Conservation (phyloP, 345 rosid species). For the Cochlearia excelsa region DNA sequence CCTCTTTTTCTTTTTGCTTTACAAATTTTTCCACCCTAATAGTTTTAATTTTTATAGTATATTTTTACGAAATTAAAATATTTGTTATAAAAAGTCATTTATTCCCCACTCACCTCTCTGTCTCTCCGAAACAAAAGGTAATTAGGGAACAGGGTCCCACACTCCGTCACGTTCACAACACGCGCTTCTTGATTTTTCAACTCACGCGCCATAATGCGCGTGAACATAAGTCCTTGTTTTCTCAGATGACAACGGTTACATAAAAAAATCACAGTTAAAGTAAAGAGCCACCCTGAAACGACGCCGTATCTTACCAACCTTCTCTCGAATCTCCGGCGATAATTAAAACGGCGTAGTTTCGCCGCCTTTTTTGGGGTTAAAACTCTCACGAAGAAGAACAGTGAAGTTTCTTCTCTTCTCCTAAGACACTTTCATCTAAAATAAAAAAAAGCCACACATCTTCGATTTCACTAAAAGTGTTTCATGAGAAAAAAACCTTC, state of each 20-base stretch:
- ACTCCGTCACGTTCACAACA: not conserved
- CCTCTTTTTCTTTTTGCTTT: slow-evolving; percentile 24
- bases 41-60: no score
- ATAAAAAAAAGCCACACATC: slow-evolving; percentile 8
- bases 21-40: not conserved
- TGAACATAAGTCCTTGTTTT: slow-evolving; percentile 22
- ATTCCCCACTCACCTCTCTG: slow-evolving; percentile 40
- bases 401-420: slow-evolving; percentile 27
- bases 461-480: slow-evolving; percentile 28
- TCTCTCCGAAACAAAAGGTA: slow-evolving; percentile 39
- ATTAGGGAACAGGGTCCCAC: slow-evolving; percentile 55
- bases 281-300: slow-evolving; percentile 29
- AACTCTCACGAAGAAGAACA: not conserved
- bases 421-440: slow-evolving; percentile 32
- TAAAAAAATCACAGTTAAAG: slow-evolving; percentile 28
- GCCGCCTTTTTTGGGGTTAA: slow-evolving; percentile 23
- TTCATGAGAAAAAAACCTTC: slow-evolving; percentile 11
- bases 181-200: not conserved
- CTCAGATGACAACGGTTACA: slow-evolving; percentile 38
- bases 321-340: slow-evolving; percentile 10
- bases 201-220: slow-evolving; percentile 36
- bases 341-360: slow-evolving; percentile 21
- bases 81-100: slow-evolving; percentile 16
- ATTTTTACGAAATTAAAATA: not conserved
- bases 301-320: slow-evolving; percentile 31